These are phyloP conservation scores for Ogataea hybrid DNA, from an alignment of 1,139 yeast genomes.

Conservation along the genomic window DNA sequence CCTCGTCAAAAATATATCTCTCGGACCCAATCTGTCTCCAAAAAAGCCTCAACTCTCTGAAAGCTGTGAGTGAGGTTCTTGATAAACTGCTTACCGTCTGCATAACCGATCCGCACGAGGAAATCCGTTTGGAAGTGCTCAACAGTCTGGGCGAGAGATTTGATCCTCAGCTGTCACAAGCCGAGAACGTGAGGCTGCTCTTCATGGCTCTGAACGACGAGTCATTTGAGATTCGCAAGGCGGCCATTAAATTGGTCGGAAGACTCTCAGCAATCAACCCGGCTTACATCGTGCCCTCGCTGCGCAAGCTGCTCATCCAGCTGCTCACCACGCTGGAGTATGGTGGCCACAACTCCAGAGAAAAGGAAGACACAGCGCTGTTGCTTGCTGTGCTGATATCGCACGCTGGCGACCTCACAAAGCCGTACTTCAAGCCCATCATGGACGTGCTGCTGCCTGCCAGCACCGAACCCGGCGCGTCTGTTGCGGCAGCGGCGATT, in stretches of 20 bases:
- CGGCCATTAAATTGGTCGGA: conserved; percentile 79
- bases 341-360: conserved; percentile 66
- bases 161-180: conserved; percentile 92
- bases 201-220: conserved; percentile 94
- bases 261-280: conserved; percentile 85
- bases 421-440: conserved; percentile 89
- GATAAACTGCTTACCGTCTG: conserved; percentile 79
- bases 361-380: conserved; percentile 84
- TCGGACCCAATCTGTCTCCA: conserved; percentile 85
- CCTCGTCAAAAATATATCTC: conserved; percentile 76
- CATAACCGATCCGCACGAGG: conserved; percentile 87
- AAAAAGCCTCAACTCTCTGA: conserved; percentile 78
- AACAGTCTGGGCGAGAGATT: conserved; percentile 69
- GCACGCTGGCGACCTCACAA: conserved; percentile 74
- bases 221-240: conserved; percentile 75
- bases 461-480: conserved; percentile 64
- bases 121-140: conserved; percentile 77
- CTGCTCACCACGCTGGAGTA: conserved; percentile 81
- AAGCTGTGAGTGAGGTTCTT: conserved; percentile 81
- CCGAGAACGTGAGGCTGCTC: conserved; percentile 79
- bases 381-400: conserved; percentile 71
- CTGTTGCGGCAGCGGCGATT: conserved; percentile 85
- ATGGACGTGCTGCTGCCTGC: conserved; percentile 79
- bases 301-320: conserved; percentile 83
- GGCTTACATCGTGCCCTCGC: conserved; percentile 91